Evolutionary conservation across 495 filamentous ascomycete species (phyloP).

Genomic region (Penicillium turbatum): DNA sequence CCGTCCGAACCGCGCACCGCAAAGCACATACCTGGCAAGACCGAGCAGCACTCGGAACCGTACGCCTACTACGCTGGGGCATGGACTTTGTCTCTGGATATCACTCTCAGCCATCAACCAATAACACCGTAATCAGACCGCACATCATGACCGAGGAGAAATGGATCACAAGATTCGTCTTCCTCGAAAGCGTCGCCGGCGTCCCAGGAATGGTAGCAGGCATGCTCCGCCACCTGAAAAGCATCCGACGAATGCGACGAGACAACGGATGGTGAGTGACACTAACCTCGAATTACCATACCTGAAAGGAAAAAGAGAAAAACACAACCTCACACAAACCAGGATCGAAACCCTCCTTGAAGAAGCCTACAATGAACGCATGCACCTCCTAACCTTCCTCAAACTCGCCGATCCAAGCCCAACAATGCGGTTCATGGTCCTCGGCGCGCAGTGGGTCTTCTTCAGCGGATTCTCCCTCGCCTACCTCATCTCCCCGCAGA

Average conservation of each 20-base stretch:
- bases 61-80: slow-evolving; percentile 52
- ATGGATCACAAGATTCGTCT: slow-evolving; percentile 74
- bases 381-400: slow-evolving; percentile 90
- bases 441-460: slow-evolving; percentile 78
- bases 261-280: slow-evolving; percentile 72
- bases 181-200: slow-evolving; percentile 82
- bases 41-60: slow-evolving; percentile 48
- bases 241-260: slow-evolving; percentile 65
- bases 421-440: slow-evolving; percentile 80
- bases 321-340: not conserved
- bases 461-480: slow-evolving; percentile 86
- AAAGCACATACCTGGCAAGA: slow-evolving; percentile 56
- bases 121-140: slow-evolving; percentile 7
- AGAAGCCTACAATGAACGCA: slow-evolving; percentile 89
- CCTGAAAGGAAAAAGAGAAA: too few relatives aligned
- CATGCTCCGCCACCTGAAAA: slow-evolving; percentile 76
- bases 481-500: slow-evolving; percentile 82
- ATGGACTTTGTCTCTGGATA: slow-evolving; percentile 62
- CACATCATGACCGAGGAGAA: slow-evolving; percentile 60
- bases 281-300: not conserved
- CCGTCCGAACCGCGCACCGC: slow-evolving; percentile 56
- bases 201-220: slow-evolving; percentile 90
- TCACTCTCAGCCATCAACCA: slow-evolving; percentile 44
- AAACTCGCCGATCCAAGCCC: slow-evolving; percentile 79
- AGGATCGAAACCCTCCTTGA: slow-evolving; percentile 79